Percentiles rank a stretch among this genome's conserved stretches.
These are phyloP conservation scores for Hypoxylon crocopeplum DNA, from an alignment of 495 filamentous ascomycete species.

Conservation along the genomic window DNA sequence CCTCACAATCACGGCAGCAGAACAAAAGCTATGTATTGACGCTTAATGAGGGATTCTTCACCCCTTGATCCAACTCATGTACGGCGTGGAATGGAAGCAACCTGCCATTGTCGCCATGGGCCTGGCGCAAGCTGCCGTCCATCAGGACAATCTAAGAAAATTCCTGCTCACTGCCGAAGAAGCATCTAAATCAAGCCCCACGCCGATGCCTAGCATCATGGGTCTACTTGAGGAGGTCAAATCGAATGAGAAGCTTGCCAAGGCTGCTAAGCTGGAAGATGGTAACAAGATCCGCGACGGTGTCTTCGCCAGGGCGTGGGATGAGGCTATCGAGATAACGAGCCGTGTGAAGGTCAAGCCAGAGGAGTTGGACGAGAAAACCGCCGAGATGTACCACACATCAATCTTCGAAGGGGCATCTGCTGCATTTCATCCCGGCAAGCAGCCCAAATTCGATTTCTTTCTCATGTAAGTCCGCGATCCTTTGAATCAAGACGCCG, in stretches of 20 bases:
- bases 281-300: constrained; percentile 71
- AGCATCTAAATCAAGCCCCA: constrained; percentile 42
- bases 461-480: constrained; percentile 65
- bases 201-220: constrained; percentile 56
- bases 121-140: constrained; percentile 75
- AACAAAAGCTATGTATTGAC: constrained; percentile 31
- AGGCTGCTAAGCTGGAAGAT: constrained; percentile 59
- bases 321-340: constrained; percentile 67
- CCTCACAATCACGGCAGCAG: background rate
- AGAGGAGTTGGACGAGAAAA: constrained; percentile 69
- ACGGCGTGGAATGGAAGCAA: constrained; percentile 80
- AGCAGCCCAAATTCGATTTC: constrained; percentile 79
- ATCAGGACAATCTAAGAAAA: constrained; percentile 56
- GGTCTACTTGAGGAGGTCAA: constrained; percentile 66
- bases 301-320: constrained; percentile 64
- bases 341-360: constrained; percentile 64
- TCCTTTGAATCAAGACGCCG: background rate
- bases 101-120: constrained; percentile 83
- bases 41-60: constrained; percentile 69
- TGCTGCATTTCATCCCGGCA: constrained; percentile 66
- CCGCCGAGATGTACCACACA: constrained; percentile 78
- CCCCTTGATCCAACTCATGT: constrained; percentile 84
- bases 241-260: constrained; percentile 59
- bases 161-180: constrained; percentile 64
- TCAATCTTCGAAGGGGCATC: constrained; percentile 67